Conservation (phyloP, 208 protist genomes). For the Tetramitus jugosus region DNA sequence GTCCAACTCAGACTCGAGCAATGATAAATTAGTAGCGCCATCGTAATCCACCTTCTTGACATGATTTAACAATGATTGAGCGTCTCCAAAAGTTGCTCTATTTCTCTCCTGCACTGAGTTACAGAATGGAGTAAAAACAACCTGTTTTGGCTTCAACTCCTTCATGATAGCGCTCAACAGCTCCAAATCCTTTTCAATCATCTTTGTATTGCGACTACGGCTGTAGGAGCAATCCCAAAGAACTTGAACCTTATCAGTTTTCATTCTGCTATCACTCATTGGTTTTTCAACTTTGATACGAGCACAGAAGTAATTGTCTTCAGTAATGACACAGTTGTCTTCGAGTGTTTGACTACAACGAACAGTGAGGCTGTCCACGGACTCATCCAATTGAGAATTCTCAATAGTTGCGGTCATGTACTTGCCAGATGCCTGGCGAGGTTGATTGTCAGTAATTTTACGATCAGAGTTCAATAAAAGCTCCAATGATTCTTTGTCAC, state of each 20-base stretch:
- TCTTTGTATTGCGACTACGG: neutral
- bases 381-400: neutral
- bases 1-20: neutral
- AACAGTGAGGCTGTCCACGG: neutral
- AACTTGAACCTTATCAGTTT: neutral
- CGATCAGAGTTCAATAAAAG: neutral
- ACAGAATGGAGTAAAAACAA: neutral
- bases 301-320: neutral
- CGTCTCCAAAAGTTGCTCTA: neutral
- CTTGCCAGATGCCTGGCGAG: too few species aligned
- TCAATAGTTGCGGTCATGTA: neutral
- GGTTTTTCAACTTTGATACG: neutral
- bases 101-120: neutral
- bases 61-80: neutral
- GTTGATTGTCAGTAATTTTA: neutral
- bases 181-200: neutral
- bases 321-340: neutral
- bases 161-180: neutral
- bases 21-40: neutral
- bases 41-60: neutral
- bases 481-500: neutral
- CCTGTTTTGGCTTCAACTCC: neutral
- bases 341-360: neutral
- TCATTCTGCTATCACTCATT: neutral
- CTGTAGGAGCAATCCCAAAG: neutral